Base-by-base conservation (phyloP, 2,329 filamentous ascomycete species). In the Didymella keratinophila region DNA sequence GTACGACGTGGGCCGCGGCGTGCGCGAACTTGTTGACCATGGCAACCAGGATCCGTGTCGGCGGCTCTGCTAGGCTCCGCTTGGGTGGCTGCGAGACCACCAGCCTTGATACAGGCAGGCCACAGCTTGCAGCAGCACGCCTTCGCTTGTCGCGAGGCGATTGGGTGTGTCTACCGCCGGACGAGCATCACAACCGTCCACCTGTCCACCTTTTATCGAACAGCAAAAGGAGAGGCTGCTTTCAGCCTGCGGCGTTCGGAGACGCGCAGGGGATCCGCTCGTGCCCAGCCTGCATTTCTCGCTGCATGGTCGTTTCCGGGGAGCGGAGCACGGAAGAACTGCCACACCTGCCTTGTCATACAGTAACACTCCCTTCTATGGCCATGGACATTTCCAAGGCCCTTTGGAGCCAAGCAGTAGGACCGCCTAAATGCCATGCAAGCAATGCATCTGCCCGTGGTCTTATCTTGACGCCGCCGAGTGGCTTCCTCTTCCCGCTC, bases 21-120 rank as follows among this genome's bases (percentile, higher is more conserved):
- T 60, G 61, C 59, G 41, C 56, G 49, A 61, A 50, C 48, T 56
- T 55, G 56, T 62, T 51, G 58, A 61, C 58, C 61, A 39, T 52
- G 54, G 48, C 54, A 52, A 57, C 54, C 34, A 36, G 34, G 45
- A 52, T 53, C 61, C 58, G 44, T 56, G 53, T 48, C 63, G 64
- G 66, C 60, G 63, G 50, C 60, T 61, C 51, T 56, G 48, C 51
- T 52, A 55, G 56, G 8, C 53, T 51, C 23, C 23, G 23, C 23
- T 25, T 25, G 23, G 23, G 23, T 25, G 23, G 23, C 23, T 25
- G 51, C 39, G 32, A 59, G 52, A 55, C 21, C 48, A 42, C 34
- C 47, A 30, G 37, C 25, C 44, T 18, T 30, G 23, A 48, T 39
- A 48, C 47, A 56, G 21, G 39, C 21, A 36, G 27, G 5, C 8